phyloP scores from a whole-genome alignment of 495 filamentous ascomycete genomes.

The Annulohypoxylon stygium region DNA sequence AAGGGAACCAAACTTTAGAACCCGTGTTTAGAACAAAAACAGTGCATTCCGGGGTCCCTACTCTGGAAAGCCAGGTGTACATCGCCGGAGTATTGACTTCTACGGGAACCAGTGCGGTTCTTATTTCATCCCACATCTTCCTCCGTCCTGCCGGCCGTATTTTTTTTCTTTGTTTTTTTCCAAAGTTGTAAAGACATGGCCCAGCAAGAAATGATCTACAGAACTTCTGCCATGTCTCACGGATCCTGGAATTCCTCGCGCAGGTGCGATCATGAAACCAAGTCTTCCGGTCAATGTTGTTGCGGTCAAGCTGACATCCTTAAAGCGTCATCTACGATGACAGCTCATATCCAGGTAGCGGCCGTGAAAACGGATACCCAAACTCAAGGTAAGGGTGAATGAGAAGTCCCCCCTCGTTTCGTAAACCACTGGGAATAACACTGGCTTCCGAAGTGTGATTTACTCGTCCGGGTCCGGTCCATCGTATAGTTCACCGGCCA shows the following conservation, averaged over 20 bases:
- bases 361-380: slow-evolving; percentile 54
- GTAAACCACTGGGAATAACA: slow-evolving; percentile 58
- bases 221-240: slow-evolving; percentile 56
- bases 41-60: slow-evolving; percentile 28
- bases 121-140: slow-evolving; percentile 41
- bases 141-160: slow-evolving; percentile 34
- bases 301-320: slow-evolving; percentile 52
- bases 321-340: slow-evolving; percentile 61
- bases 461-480: slow-evolving; percentile 55
- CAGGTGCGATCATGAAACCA: slow-evolving; percentile 61
- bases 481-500: slow-evolving; percentile 54
- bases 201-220: slow-evolving; percentile 59
- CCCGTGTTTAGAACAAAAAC: slow-evolving; percentile 39
- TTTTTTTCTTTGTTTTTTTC: slow-evolving; percentile 40
- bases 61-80: slow-evolving; percentile 36
- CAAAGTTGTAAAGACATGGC: slow-evolving; percentile 53
- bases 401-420: slow-evolving; percentile 43
- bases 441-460: slow-evolving; percentile 55
- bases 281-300: slow-evolving; percentile 42
- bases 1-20: slow-evolving; percentile 41
- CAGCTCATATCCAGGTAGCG: slow-evolving; percentile 40
- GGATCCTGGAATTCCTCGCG: slow-evolving; percentile 61
- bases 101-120: slow-evolving; percentile 41
- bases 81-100: slow-evolving; percentile 33
- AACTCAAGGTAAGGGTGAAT: slow-evolving; percentile 62